Conservation (phyloP, 305 asterid species). For the Fraxinus ornus region DNA sequence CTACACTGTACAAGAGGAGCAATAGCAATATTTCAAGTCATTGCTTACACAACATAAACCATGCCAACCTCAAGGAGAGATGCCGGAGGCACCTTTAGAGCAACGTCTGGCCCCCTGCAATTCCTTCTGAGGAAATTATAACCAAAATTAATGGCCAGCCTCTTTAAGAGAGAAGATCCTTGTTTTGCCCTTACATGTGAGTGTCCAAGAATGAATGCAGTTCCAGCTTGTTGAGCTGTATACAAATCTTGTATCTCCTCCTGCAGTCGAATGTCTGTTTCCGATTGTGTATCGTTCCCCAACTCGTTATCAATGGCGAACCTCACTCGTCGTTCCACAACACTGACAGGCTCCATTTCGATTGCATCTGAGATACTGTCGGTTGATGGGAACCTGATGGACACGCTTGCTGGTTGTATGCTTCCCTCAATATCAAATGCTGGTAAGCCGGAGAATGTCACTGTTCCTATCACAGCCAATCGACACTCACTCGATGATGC, state of each 20-base stretch:
- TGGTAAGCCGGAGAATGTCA: constrained; percentile 38
- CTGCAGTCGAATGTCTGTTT: constrained; percentile 38
- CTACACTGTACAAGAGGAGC: background rate
- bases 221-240: constrained; percentile 78
- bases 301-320: constrained; percentile 48
- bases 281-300: constrained; percentile 30
- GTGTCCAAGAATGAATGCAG: constrained; percentile 83
- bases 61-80: constrained; percentile 95
- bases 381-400: constrained; percentile 51
- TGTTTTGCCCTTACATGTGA: constrained; percentile 83
- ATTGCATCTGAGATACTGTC: constrained; percentile 48
- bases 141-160: constrained; percentile 72
- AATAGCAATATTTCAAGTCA: background rate
- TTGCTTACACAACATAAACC: constrained; percentile 69
- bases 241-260: constrained; percentile 71
- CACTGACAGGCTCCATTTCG: constrained; percentile 41
- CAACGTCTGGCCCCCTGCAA: constrained; percentile 90
- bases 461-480: constrained; percentile 71
- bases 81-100: constrained; percentile 91
- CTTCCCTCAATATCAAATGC: constrained; percentile 60
- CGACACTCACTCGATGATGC: constrained; percentile 60
- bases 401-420: constrained; percentile 63
- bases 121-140: constrained; percentile 78
- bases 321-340: constrained; percentile 47
- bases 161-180: constrained; percentile 77